Percentiles rank a stretch among this genome's conserved stretches.
Evolutionary conservation across 2,329 filamentous ascomycete species (phyloP).

Genomic region (Gaeumannomyces tritici): DNA sequence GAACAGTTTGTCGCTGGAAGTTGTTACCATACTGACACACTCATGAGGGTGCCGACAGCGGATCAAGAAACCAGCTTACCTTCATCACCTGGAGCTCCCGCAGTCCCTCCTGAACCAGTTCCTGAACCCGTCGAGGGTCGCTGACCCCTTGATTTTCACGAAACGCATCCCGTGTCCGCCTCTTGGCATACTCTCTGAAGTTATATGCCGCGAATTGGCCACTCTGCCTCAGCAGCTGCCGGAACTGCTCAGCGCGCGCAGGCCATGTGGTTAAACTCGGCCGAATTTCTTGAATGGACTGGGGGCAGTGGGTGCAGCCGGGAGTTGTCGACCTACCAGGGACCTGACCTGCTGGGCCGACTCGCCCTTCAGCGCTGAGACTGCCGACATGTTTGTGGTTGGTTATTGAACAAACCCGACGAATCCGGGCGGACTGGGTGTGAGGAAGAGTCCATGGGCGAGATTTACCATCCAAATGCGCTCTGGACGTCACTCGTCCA

Average conservation of each 20-base stretch:
- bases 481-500: neutral
- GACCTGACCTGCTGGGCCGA: slow-evolving; percentile 48
- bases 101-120: slow-evolving; percentile 79
- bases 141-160: slow-evolving; percentile 64
- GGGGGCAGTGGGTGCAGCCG: neutral
- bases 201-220: slow-evolving; percentile 90
- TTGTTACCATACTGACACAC: neutral
- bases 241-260: slow-evolving; percentile 55
- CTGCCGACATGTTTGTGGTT: slow-evolving; percentile 9
- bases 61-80: slow-evolving; percentile 38
- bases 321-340: slow-evolving; percentile 30
- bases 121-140: slow-evolving; percentile 72
- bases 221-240: slow-evolving; percentile 79
- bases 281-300: neutral
- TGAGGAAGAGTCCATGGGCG: neutral
- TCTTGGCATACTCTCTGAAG: slow-evolving; percentile 92
- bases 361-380: slow-evolving; percentile 35
- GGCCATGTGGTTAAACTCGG: neutral
- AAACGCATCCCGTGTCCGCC: slow-evolving; percentile 85
- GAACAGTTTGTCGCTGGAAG: slow-evolving; percentile 4
- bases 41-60: neutral
- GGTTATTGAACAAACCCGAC: neutral
- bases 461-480: neutral
- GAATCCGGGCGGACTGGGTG: neutral
- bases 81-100: slow-evolving; percentile 84